These are phyloP conservation scores for Lycium ferocissimum DNA, from an alignment of 257 asterid species.

Conservation along the genomic window DNA sequence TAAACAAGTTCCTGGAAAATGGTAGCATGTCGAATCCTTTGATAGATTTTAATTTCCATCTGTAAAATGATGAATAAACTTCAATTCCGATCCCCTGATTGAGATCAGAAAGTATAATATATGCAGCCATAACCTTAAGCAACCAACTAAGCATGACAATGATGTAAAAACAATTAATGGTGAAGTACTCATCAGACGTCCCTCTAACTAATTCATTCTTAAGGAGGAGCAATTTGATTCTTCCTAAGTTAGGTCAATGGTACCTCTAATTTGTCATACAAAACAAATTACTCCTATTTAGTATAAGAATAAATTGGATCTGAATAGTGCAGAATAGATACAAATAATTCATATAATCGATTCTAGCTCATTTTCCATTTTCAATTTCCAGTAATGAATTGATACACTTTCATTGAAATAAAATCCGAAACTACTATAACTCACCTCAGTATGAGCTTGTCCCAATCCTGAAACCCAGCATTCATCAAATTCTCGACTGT, in stretches of 20 bases:
- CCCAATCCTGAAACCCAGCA: slow-evolving; percentile 77
- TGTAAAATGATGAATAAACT: background rate
- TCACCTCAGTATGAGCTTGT: slow-evolving; percentile 79
- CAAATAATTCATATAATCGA: background rate
- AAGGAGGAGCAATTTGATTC: background rate
- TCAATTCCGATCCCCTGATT: background rate
- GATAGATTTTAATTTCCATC: too few relatives aligned
- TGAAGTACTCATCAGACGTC: background rate
- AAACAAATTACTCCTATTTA: background rate
- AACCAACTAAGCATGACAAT: background rate
- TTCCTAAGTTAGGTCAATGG: background rate
- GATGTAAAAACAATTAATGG: background rate
- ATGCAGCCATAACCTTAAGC: background rate
- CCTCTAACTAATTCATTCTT: background rate
- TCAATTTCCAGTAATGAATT: background rate
- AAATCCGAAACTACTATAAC: background rate
- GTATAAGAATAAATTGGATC: background rate
- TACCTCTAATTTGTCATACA: background rate
- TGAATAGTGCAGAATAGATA: background rate
- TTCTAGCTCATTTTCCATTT: background rate
- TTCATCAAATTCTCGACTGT: slow-evolving; percentile 67
- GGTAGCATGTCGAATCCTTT: too few relatives aligned
- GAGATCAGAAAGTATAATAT: background rate
- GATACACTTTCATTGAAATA: background rate
- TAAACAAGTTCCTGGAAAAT: too few relatives aligned